A percentile compares a stretch with the other conserved stretches of the same genome.
Evolutionary conservation across 2,329 filamentous ascomycete species (phyloP).

Genomic region (Colletotrichum endophyticum): DNA sequence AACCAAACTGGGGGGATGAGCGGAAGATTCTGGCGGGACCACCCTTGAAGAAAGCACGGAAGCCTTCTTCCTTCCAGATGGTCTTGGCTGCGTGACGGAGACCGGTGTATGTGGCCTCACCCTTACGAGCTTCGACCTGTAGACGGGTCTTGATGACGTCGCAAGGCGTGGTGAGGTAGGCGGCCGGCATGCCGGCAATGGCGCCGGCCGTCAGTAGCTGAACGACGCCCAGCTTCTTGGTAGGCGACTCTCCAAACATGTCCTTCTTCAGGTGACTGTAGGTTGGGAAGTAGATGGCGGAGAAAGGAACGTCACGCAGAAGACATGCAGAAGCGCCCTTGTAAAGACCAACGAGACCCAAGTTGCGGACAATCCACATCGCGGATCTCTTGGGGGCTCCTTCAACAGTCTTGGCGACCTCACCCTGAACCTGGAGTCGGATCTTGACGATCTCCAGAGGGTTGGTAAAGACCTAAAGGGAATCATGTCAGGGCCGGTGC

Average conservation of each 20-base stretch:
- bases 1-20: slow-evolving; percentile 96
- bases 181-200: slow-evolving; percentile 89
- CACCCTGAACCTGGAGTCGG: slow-evolving; percentile 94
- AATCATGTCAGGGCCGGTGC: slow-evolving; percentile 9
- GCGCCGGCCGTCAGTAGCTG: slow-evolving; percentile 94
- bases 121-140: slow-evolving; percentile 96
- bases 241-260: slow-evolving; percentile 86
- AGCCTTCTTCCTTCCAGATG: slow-evolving; percentile 89
- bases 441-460: slow-evolving; percentile 99
- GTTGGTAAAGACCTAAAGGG: slow-evolving; percentile 85
- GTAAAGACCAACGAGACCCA: slow-evolving; percentile 93
- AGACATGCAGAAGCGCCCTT: slow-evolving; percentile 95
- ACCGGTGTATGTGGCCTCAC: slow-evolving; percentile 85
- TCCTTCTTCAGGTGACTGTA: slow-evolving; percentile 96
- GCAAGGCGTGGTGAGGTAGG: slow-evolving; percentile 95
- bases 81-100: slow-evolving; percentile 85
- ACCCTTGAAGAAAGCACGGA: slow-evolving; percentile 98
- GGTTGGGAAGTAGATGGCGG: slow-evolving; percentile 97
- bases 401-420: slow-evolving; percentile 87
- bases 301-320: slow-evolving; percentile 96
- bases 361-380: slow-evolving; percentile 96
- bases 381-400: slow-evolving; percentile 86
- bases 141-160: slow-evolving; percentile 99
- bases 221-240: slow-evolving; percentile 86
- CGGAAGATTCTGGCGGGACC: slow-evolving; percentile 93